Conservation (phyloP, 2,329 filamentous ascomycete species). For the Sporothrix mexicana region DNA sequence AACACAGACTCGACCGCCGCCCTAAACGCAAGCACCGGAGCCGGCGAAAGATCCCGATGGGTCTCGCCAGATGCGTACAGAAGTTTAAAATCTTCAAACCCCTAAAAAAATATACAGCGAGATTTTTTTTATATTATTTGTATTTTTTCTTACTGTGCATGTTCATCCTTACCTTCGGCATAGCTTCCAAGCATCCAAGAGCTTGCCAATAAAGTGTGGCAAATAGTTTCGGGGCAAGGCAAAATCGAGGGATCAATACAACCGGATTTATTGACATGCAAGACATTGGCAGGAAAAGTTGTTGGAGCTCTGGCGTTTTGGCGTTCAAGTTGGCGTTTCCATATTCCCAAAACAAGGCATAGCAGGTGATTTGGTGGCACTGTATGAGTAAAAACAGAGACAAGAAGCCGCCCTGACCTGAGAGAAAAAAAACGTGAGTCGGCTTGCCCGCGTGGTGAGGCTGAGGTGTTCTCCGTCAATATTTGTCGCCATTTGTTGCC, state of each 20-base stretch:
- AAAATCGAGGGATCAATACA: background rate
- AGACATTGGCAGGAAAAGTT: background rate
- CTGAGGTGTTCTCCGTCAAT: slow-evolving; percentile 15
- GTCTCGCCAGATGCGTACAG: too few species aligned
- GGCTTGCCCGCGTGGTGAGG: slow-evolving; percentile 3
- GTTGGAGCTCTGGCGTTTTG: slow-evolving; percentile 1
- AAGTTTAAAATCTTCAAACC: too few species aligned
- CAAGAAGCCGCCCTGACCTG: too few species aligned
- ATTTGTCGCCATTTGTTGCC: background rate
- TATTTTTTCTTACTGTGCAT: too few species aligned
- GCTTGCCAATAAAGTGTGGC: slow-evolving; percentile 9
- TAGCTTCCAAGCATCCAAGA: background rate
- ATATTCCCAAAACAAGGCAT: slow-evolving; percentile 4
- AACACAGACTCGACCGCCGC: too few species aligned
- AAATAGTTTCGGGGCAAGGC: background rate
- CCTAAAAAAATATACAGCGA: too few species aligned
- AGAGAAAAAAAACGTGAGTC: background rate
- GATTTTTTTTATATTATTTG: too few species aligned
- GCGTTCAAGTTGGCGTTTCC: background rate
- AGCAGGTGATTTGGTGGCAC: background rate
- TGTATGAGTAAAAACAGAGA: background rate
- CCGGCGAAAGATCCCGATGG: background rate
- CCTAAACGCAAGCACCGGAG: too few species aligned
- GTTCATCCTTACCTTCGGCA: too few species aligned
- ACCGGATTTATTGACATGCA: background rate